These are phyloP conservation scores for Penstemon barbatus DNA, from an alignment of 257 asterid genomes.

Conservation along the genomic window DNA sequence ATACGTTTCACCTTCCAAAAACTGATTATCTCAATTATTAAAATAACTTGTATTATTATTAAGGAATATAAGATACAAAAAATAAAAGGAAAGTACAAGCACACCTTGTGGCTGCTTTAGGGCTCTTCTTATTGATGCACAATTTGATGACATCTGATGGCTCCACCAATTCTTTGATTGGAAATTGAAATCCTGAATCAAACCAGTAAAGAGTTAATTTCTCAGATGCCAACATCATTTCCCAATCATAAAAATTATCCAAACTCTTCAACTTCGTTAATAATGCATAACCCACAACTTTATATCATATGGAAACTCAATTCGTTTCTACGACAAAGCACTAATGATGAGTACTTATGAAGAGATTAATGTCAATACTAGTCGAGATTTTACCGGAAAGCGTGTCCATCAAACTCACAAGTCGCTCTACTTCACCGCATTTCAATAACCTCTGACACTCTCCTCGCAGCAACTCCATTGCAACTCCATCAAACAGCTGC, in stretches of 20 bases:
- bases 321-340: background rate
- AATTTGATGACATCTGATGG: conserved; percentile 59
- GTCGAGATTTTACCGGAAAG: conserved; percentile 53
- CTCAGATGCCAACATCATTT: conserved; percentile 16
- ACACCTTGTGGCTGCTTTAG: conserved; percentile 75
- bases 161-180: conserved; percentile 52
- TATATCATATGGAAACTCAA: background rate
- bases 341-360: background rate
- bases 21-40: background rate
- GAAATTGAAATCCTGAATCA: conserved; percentile 62
- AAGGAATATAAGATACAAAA: background rate
- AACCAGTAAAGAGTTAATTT: conserved; percentile 30
- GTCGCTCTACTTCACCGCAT: conserved; percentile 48
- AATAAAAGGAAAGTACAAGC: background rate
- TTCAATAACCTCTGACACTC: conserved; percentile 54
- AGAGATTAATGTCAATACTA: background rate
- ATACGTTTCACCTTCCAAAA: conserved; percentile 7
- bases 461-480: conserved; percentile 46
- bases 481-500: conserved; percentile 50
- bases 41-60: conserved; percentile 3
- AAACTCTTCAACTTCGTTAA: conserved; percentile 12
- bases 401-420: conserved; percentile 55
- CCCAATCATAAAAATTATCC: conserved; percentile 21
- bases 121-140: conserved; percentile 64
- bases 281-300: background rate